These are phyloP conservation scores for Fusarium ramigenum DNA, from an alignment of 2,329 filamentous ascomycete genomes.

Conservation along the genomic window DNA sequence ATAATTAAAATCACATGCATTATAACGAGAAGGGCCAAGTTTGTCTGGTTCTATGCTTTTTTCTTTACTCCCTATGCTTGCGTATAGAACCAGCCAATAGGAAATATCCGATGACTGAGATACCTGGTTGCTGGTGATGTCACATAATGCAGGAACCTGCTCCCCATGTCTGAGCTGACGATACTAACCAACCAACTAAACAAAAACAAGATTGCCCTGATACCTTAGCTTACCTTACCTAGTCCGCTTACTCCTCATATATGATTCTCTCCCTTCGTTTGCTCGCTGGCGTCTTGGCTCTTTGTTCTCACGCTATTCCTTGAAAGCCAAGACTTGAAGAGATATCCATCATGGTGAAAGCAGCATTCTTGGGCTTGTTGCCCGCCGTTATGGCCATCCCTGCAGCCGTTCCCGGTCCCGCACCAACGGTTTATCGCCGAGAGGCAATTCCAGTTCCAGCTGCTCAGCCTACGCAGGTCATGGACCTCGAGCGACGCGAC, in stretches of 20 bases:
- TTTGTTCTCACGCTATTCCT: background rate
- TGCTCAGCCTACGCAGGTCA: slow-evolving; percentile 39
- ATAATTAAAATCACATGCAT: background rate
- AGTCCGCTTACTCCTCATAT: background rate
- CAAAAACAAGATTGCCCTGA: slow-evolving; percentile 17
- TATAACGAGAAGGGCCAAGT: background rate
- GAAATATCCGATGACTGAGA: slow-evolving; percentile 9
- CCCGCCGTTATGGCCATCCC: slow-evolving; percentile 37
- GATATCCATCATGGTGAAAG: slow-evolving; percentile 27
- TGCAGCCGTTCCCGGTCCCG: slow-evolving; percentile 33
- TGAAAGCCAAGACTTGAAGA: background rate
- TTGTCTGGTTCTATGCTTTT: background rate
- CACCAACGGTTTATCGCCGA: slow-evolving; percentile 30
- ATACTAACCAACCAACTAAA: background rate
- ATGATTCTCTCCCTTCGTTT: background rate
- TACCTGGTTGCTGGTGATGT: slow-evolving; percentile 23
- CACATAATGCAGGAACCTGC: slow-evolving; percentile 35
- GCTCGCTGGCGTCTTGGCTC: background rate
- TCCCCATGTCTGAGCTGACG: background rate
- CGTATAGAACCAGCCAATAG: slow-evolving; percentile 11
- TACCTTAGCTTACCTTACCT: background rate
- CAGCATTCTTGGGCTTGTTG: slow-evolving; percentile 37
- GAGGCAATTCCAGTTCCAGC: slow-evolving; percentile 16
- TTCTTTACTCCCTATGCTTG: background rate
- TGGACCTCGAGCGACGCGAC: slow-evolving; percentile 44